phyloP scores from a whole-genome alignment of 129 eudicot genomes.

The Cynara cardunculus region DNA sequence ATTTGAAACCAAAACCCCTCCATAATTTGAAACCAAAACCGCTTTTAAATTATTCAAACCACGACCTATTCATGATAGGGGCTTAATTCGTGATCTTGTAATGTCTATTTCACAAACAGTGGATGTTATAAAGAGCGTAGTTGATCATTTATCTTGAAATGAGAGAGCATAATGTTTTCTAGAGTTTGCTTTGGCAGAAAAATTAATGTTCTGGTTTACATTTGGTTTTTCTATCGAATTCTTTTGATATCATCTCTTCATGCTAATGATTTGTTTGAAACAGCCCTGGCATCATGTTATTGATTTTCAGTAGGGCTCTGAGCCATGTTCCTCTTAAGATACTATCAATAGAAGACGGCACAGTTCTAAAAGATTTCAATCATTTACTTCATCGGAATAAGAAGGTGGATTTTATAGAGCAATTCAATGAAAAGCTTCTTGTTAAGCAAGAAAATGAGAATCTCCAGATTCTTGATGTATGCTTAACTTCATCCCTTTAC shows the following conservation, averaged over 20 bases:
- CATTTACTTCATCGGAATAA: constrained; percentile 51
- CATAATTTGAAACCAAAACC: too few relatives aligned
- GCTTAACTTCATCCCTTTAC: constrained; percentile 7
- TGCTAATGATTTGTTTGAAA: neutral
- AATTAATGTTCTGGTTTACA: neutral
- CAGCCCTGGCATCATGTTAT: constrained; percentile 47
- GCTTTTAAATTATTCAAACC: too few relatives aligned
- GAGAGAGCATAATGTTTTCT: neutral
- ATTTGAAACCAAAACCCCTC: too few relatives aligned
- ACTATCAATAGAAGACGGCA: constrained; percentile 43
- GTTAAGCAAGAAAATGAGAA: constrained; percentile 60
- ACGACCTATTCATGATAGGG: too few relatives aligned
- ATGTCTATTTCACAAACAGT: neutral
- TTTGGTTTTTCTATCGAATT: neutral
- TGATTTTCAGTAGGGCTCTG: constrained; percentile 32
- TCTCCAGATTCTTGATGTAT: constrained; percentile 55
- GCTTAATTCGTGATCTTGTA: neutral
- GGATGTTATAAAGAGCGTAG: constrained; percentile 1
- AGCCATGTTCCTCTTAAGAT: constrained; percentile 44
- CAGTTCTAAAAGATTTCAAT: constrained; percentile 43
- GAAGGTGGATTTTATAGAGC: constrained; percentile 55
- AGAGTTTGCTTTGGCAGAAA: neutral
- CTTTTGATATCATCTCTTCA: neutral
- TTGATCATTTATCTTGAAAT: neutral
- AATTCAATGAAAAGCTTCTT: constrained; percentile 58